Evolutionary conservation across 2,329 filamentous ascomycete species (phyloP).

Genomic region (Alternaria angustiovoidea): DNA sequence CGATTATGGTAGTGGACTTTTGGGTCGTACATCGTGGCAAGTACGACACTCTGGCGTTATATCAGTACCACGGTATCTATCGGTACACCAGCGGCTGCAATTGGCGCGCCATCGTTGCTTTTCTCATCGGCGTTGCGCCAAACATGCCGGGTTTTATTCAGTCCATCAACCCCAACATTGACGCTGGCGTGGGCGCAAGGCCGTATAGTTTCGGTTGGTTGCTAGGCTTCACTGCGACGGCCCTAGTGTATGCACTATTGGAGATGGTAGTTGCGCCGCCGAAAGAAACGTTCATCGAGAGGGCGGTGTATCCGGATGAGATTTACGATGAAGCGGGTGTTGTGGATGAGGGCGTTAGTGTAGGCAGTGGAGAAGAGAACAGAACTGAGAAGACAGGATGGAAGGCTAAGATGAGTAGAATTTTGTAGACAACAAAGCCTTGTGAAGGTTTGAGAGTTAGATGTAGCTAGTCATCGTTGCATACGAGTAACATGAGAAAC

Average conservation of each 20-base stretch:
- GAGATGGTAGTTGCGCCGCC: constrained; percentile 59
- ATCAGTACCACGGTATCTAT: constrained; percentile 60
- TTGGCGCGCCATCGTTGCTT: constrained; percentile 66
- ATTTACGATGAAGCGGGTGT: constrained; percentile 45
- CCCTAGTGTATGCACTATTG: constrained; percentile 63
- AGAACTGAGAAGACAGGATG: constrained; percentile 43
- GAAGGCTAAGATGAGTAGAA: constrained; percentile 43
- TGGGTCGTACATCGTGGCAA: constrained; percentile 63
- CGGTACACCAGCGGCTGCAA: constrained; percentile 64
- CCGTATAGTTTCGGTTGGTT: constrained; percentile 74
- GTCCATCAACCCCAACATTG: constrained; percentile 51
- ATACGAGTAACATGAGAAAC: not conserved
- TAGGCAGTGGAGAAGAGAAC: constrained; percentile 34
- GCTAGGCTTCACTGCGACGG: constrained; percentile 66
- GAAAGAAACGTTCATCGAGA: constrained; percentile 58
- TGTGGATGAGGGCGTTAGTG: constrained; percentile 40
- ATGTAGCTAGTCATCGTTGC: not conserved
- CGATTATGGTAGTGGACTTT: constrained; percentile 68
- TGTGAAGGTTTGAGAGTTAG: not conserved
- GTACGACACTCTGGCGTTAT: constrained; percentile 62
- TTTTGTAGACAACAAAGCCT: constrained; percentile 32
- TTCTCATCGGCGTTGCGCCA: constrained; percentile 65
- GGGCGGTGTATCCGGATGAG: constrained; percentile 50
- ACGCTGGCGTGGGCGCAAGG: constrained; percentile 57
- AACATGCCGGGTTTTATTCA: constrained; percentile 64